Evolutionary conservation across 495 filamentous ascomycete species (phyloP), one percentile per base, ranked within the genome.

Genomic region (Penicillium egyptiacum): DNA sequence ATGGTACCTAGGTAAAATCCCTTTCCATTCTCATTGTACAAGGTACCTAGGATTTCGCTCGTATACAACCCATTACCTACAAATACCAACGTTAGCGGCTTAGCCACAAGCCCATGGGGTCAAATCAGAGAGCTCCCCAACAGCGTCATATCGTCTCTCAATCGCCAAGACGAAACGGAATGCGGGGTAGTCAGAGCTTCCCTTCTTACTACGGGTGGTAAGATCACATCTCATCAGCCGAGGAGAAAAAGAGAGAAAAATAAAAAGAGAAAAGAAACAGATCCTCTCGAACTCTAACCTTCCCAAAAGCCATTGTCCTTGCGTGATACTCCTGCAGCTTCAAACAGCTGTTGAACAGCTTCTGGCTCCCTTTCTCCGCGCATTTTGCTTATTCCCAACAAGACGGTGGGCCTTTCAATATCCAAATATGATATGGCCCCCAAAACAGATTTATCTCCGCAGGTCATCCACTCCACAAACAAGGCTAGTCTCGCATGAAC

Each of bases 131-230:
- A 45, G 22, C 22, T 45, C 17, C 3, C 20, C 41, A 16, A 20
- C 17, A 23, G 12, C 20, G 41, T 43, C 20, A 43, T 43, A 14
- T 43, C 39, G 12, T 11, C 4, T 7, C 35, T 39, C 0, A 16
- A 37, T 39, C 35, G 35, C 35, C 35, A 39, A 39, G 35, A 17
- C 17, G 16, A n/a, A 39, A 39, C 22, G 44, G 49, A 65, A 63
- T 63, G 63, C 57, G 63, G 63, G 63, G 63, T 65, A 60, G 46
- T 46, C 45, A 17, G 53, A 30, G 19, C 40, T 50, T 30, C 28
- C n/a, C n/a, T n/a, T n/a, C n/a, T n/a, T n/a, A n/a, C n/a, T n/a
- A n/a, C n/a, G n/a, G n/a, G n/a, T n/a, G n/a, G n/a, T 19, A 11
- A 26, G 44, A 28, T 17, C 25, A 14, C 30, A 31, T 12, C 30